Percentiles rank a stretch among this genome's conserved stretches.
Conservation (phyloP, 495 filamentous ascomycete species). For the Viridothelium virens region DNA sequence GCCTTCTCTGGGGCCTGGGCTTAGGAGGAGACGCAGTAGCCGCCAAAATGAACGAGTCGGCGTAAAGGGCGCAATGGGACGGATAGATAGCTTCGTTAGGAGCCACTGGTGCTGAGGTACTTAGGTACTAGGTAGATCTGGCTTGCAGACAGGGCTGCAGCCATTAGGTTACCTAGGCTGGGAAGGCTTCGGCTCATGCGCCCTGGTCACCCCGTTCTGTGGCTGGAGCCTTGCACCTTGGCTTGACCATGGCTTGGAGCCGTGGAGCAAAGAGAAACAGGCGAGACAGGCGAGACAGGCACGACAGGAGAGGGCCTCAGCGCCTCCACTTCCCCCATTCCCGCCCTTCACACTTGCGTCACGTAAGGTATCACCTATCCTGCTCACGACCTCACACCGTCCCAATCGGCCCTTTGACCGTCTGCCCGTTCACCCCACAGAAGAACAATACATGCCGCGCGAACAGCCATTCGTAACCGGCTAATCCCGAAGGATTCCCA, state of each 20-base stretch:
- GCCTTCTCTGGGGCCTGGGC: not conserved
- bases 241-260: no score
- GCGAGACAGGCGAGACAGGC: no score
- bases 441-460: not conserved
- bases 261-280: no score
- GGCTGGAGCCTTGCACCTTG: not conserved
- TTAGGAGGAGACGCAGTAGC: conserved; percentile 6
- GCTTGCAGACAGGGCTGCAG: no score
- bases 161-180: no score
- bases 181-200: not conserved
- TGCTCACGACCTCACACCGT: not conserved
- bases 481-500: not conserved
- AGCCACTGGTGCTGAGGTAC: no score
- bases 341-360: no score
- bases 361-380: no score
- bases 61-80: not conserved
- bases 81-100: no score
- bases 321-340: no score
- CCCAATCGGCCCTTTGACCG: not conserved
- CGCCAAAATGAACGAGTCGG: not conserved
- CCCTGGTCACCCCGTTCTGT: not conserved
- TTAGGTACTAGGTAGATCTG: no score
- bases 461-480: not conserved
- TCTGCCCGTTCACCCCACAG: not conserved
- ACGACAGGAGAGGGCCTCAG: no score